These are phyloP conservation scores for Lathyrus aphaca DNA, from an alignment of 306 rosid species.

Conservation along the genomic window DNA sequence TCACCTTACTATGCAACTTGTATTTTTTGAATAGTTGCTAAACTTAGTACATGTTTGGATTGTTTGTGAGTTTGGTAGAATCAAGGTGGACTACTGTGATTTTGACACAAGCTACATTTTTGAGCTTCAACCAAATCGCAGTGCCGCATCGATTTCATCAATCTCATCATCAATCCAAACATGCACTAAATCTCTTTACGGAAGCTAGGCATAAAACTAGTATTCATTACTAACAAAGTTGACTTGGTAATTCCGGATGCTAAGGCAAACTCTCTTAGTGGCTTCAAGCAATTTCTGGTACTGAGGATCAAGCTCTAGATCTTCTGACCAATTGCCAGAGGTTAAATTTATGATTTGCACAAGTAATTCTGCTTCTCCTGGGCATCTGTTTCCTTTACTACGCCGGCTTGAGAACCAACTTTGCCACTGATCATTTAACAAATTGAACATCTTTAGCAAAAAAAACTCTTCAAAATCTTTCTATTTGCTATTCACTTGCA, in stretches of 20 bases:
- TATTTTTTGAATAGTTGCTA: neutral
- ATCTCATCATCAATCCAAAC: neutral
- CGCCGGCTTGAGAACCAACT: conserved; percentile 71
- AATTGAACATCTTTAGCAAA: neutral
- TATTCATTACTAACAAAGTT: conserved; percentile 49
- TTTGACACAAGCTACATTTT: neutral
- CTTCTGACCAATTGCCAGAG: conserved; percentile 54
- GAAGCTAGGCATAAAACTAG: neutral
- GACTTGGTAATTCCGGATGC: conserved; percentile 49
- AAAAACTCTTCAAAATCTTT: neutral
- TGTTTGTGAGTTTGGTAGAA: neutral
- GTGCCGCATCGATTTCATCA: neutral
- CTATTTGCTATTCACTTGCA: conserved; percentile 1
- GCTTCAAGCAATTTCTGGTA: conserved; percentile 45
- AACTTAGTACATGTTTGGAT: neutral
- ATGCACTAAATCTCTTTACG: neutral
- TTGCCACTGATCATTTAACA: conserved; percentile 61
- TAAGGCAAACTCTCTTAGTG: conserved; percentile 60
- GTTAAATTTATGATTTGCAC: conserved; percentile 61
- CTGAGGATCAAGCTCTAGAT: conserved; percentile 47
- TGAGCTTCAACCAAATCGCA: neutral
- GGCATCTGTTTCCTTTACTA: conserved; percentile 48
- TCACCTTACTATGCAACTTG: neutral
- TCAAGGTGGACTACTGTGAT: neutral
- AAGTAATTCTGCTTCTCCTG: conserved; percentile 64